These are phyloP conservation scores for Globisporangium okanoganense DNA, from an alignment of 352 stramenopile species.

Conservation along the genomic window DNA sequence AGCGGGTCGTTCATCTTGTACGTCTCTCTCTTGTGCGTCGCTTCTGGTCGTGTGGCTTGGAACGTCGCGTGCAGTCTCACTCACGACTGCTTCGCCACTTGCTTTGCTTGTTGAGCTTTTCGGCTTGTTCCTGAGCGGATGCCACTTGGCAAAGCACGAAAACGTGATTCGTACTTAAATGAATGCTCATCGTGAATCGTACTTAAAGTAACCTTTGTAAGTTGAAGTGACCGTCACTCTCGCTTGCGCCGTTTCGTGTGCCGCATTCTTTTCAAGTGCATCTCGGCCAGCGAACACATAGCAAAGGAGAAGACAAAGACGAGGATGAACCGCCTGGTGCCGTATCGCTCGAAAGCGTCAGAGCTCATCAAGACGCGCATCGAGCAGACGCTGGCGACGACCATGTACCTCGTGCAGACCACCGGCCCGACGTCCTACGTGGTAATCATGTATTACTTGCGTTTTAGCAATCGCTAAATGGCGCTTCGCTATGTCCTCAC, in stretches of 20 bases:
- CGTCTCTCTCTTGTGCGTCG: constrained; percentile 4
- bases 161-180: background rate
- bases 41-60: background rate
- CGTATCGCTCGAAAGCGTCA: constrained; percentile 58
- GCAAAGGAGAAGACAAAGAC: too few relatives aligned
- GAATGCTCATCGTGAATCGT: background rate
- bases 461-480: background rate
- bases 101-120: background rate
- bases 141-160: constrained; percentile 14
- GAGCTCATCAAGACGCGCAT: constrained; percentile 49
- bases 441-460: constrained; percentile 19
- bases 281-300: too few relatives aligned
- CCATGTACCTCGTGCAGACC: constrained; percentile 83
- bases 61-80: background rate
- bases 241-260: background rate
- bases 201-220: background rate
- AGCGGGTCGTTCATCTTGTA: constrained; percentile 81
- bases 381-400: constrained; percentile 53
- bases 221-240: constrained; percentile 36
- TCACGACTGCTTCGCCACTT: background rate
- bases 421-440: constrained; percentile 76
- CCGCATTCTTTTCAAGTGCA: background rate
- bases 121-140: constrained; percentile 8
- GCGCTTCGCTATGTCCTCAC: background rate
- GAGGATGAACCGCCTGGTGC: constrained; percentile 51